phyloP scores from a whole-genome alignment of 1,284 basidiomycete genomes.

The Heterobasidion occidentale region DNA sequence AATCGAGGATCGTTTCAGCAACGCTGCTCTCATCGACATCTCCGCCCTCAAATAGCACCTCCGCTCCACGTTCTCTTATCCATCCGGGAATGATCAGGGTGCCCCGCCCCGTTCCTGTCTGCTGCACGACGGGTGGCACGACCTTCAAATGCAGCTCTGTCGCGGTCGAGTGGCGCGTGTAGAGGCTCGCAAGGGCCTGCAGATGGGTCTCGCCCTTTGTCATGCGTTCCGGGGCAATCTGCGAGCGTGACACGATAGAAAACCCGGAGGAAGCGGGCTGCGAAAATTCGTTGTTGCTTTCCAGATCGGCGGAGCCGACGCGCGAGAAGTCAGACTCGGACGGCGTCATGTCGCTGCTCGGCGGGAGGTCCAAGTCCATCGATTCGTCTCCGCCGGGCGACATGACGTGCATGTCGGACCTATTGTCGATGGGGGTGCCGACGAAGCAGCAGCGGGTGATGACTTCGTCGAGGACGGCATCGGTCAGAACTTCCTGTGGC shows the following conservation, averaged over 20 bases:
- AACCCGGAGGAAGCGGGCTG: conserved; percentile 53
- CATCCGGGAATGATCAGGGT: conserved; percentile 88
- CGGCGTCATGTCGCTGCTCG: conserved; percentile 40
- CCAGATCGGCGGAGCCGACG: conserved; percentile 34
- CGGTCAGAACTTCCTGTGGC: conserved; percentile 68
- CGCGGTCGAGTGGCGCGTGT: conserved; percentile 65
- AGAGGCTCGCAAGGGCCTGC: conserved; percentile 60
- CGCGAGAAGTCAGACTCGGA: conserved; percentile 64
- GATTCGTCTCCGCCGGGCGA: conserved; percentile 36
- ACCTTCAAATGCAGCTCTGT: conserved; percentile 64
- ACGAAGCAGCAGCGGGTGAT: conserved; percentile 81
- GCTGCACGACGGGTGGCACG: conserved; percentile 53
- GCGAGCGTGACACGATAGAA: conserved; percentile 39
- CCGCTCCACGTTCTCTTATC: conserved; percentile 86
- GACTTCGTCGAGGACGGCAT: conserved; percentile 73
- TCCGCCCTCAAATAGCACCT: conserved; percentile 86
- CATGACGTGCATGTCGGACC: conserved; percentile 28
- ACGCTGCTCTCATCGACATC: conserved; percentile 80
- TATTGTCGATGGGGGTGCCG: conserved; percentile 41
- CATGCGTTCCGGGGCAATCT: conserved; percentile 15
- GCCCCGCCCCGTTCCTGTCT: conserved; percentile 64
- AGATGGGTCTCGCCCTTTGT: conserved; percentile 41
- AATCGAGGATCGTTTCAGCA: conserved; percentile 73
- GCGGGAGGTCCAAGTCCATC: conserved; percentile 47
- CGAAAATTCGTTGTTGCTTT: conserved; percentile 38